Base-by-base conservation (phyloP, 257 asterid species). In the Lycium barbarum region DNA sequence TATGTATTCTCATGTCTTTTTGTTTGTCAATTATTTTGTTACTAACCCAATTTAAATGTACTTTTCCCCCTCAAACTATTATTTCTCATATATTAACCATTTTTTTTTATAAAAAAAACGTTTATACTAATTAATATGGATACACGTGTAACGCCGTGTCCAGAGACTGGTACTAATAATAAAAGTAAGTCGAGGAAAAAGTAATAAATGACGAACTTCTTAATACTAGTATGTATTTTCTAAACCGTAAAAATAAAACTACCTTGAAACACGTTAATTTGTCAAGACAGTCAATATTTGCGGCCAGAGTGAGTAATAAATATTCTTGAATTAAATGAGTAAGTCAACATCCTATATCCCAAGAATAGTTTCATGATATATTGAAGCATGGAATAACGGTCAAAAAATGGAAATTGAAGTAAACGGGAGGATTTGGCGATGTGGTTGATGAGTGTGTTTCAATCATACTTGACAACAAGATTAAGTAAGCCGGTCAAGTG, bases 401-500 rank as follows among this genome's bases (percentile, higher is more conserved):
- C 20, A 62, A 62, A 47, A 33, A 40, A 20, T 14, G 79, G 8
- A 71, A 71, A 66, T 76, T 9, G 59, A 65, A 66, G 84, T 66
- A n/a, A 66, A 35, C 47, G 17, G 55, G 66, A 81, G 65, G 68
- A 58, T 58, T 54, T 58, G 53, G 78, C 51, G 15, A 47, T 13
- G 84, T 62, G 65, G 33, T 54, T 9, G 66, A 59, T 54, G 71
- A 55, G 59, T 43, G 62, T 73, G 87, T 65, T 63, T 83, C 82
- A 40, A 49, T 62, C 51, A 67, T 83, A 71, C 54, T 14, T 51
- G 54, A 38, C 66, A 66, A 45, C 58, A 22, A 51, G 80, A 47
- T 35, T 20, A 83, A 65, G 43, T 61, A n/a, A 82, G 54, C 65
- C n/a, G n/a, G n/a, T n/a, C n/a, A n/a, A n/a, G n/a, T n/a, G n/a